These are phyloP conservation scores for Mycosphaerella sp. DNA, from an alignment of 2,329 filamentous ascomycete species.

Conservation along the genomic window DNA sequence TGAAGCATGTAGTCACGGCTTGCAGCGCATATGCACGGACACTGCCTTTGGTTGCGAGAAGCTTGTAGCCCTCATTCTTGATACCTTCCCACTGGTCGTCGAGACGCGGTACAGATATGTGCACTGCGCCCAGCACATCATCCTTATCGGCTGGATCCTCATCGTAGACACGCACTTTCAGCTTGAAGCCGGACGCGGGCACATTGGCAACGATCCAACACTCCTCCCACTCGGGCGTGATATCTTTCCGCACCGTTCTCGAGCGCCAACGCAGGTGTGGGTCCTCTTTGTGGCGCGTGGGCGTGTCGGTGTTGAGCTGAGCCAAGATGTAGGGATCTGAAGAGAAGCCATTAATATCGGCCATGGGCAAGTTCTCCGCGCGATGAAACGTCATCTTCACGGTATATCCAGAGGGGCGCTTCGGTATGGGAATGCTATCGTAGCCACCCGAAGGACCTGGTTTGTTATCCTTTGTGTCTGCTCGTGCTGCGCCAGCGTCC, in stretches of 20 bases:
- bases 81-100: conserved; percentile 63
- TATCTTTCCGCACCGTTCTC: conserved; percentile 63
- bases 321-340: conserved; percentile 79
- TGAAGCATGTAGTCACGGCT: conserved; percentile 58
- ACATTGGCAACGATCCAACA: conserved; percentile 87
- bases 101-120: conserved; percentile 57
- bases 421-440: conserved; percentile 70
- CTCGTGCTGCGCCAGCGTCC: conserved; percentile 5
- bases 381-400: conserved; percentile 77
- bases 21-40: conserved; percentile 78
- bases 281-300: conserved; percentile 77
- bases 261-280: conserved; percentile 68
- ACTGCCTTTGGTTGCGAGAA: conserved; percentile 79
- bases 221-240: conserved; percentile 73
- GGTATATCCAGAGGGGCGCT: conserved; percentile 67
- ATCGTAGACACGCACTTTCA: conserved; percentile 84
- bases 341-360: conserved; percentile 68
- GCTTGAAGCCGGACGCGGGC: conserved; percentile 68
- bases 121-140: conserved; percentile 81
- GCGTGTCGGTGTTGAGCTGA: conserved; percentile 64
- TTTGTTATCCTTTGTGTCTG: conserved; percentile 15
- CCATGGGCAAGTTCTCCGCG: conserved; percentile 73
- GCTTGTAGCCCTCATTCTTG: conserved; percentile 56
- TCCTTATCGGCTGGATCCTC: conserved; percentile 83
- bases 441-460: conserved; percentile 63